Conservation (phyloP, 768 basidiomycete genomes). For the Mycena indigotica region DNA sequence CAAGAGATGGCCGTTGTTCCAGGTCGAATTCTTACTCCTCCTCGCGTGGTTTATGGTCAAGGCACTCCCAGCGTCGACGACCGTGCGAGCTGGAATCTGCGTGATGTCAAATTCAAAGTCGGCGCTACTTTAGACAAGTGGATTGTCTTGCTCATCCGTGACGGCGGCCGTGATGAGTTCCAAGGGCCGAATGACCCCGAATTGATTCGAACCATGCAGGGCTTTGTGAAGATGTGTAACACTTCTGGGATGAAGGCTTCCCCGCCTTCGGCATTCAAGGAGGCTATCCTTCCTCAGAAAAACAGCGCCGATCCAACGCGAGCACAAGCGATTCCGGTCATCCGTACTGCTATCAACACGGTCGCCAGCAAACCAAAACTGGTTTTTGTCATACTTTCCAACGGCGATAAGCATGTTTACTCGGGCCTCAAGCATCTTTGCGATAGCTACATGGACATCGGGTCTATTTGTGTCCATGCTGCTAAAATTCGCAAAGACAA, state of each 20-base stretch:
- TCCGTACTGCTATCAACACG: conserved; percentile 44
- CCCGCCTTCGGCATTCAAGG: conserved; percentile 37
- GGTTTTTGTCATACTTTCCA: conserved; percentile 67
- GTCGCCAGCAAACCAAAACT: conserved; percentile 54
- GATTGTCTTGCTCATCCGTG: conserved; percentile 70
- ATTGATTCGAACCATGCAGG: conserved; percentile 46
- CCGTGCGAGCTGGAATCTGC: conserved; percentile 80
- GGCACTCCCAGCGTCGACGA: conserved; percentile 49
- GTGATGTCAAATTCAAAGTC: conserved; percentile 60
- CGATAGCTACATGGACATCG: conserved; percentile 67
- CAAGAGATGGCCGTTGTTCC: conserved; percentile 71
- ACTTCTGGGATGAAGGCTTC: conserved; percentile 62
- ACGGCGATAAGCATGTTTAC: conserved; percentile 74
- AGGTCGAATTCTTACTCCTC: conserved; percentile 65
- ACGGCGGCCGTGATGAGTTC: conserved; percentile 68
- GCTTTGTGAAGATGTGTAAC: conserved; percentile 65
- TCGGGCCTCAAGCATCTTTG: conserved; percentile 74
- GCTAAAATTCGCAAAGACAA: conserved; percentile 69
- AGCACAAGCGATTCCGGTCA: conserved; percentile 45
- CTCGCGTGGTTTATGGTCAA: conserved; percentile 60
- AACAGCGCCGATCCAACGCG: conserved; percentile 57
- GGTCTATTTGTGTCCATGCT: conserved; percentile 75
- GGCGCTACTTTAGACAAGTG: conserved; percentile 62
- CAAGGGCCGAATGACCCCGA: conserved; percentile 51
- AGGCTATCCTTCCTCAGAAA: conserved; percentile 54